A percentile compares a stretch with the other conserved stretches of the same genome.
Evolutionary conservation across 768 basidiomycete genomes (phyloP).

Genomic region (Pulveroboletus sp.): DNA sequence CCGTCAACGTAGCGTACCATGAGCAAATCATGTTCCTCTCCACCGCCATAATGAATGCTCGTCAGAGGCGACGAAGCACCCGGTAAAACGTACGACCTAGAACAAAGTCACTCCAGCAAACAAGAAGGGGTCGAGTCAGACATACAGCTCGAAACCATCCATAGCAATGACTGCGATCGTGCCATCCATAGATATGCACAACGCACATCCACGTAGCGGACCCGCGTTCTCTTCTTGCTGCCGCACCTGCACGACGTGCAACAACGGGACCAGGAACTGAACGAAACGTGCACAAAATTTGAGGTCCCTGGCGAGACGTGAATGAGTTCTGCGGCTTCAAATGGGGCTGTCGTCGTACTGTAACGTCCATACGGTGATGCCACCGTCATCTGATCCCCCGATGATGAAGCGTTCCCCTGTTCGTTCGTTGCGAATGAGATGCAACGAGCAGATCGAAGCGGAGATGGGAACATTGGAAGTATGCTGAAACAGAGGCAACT

Average conservation of each 20-base stretch:
- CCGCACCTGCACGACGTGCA: conserved; percentile 51
- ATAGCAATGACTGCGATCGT: conserved; percentile 77
- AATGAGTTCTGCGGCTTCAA: conserved; percentile 1
- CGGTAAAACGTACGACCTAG: conserved; percentile 77
- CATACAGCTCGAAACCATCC: conserved; percentile 77
- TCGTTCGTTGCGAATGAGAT: conserved; percentile 51
- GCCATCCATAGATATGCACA: conserved; percentile 75
- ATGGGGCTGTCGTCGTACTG: conserved; percentile 41
- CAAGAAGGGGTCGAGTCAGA: conserved; percentile 1
- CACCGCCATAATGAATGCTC: conserved; percentile 57
- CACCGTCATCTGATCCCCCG: conserved; percentile 77
- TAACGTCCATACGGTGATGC: conserved; percentile 67
- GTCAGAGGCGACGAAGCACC: conserved; percentile 68
- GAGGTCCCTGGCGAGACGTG: conserved; percentile 45
- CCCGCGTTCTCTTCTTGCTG: conserved; percentile 46
- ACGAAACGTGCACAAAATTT: conserved; percentile 68
- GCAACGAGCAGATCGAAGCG: conserved; percentile 46
- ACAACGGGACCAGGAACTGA: conserved; percentile 64
- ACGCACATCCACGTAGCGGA: conserved; percentile 58
- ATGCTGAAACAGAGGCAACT: conserved; percentile 26
- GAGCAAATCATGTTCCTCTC: conserved; percentile 51
- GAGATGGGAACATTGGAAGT: conserved; percentile 44
- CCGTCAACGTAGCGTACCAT: conserved; percentile 72
- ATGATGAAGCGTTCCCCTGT: conserved; percentile 62
- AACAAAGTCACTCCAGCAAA: not conserved